Evolutionary conservation across 805 yeast genomes (phyloP).

Genomic region (Wickerhamiella occidentalis): DNA sequence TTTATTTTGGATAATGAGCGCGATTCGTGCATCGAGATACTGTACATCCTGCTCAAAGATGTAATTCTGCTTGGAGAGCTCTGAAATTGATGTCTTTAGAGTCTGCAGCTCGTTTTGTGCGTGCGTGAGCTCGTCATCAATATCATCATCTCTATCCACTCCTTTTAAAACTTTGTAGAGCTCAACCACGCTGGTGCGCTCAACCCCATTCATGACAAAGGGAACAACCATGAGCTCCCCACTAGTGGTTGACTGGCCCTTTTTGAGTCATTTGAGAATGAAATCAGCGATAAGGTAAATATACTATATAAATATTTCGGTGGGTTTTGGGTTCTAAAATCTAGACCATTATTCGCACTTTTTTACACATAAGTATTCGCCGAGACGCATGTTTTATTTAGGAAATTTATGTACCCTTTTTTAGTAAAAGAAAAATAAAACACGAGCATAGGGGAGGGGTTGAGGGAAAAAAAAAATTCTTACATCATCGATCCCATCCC

Average conservation of each 20-base stretch:
- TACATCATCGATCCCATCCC: neutral
- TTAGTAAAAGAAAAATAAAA: too few relatives aligned
- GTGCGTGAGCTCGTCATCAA: constrained; percentile 27
- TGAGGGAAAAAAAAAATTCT: neutral
- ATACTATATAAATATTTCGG: too few relatives aligned
- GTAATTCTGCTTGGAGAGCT: constrained; percentile 29
- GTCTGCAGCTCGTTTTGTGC: constrained; percentile 26
- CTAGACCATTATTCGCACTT: too few relatives aligned
- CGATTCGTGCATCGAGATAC: constrained; percentile 30
- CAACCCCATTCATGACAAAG: constrained; percentile 12
- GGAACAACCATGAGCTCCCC: neutral
- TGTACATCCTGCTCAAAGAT: constrained; percentile 31
- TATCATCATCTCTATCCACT: constrained; percentile 27
- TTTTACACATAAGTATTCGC: neutral
- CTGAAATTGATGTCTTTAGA: constrained; percentile 28
- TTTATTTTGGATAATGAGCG: constrained; percentile 30
- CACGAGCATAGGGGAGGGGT: neutral
- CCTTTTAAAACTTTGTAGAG: constrained; percentile 28
- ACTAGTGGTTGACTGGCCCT: neutral
- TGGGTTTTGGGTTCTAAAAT: too few relatives aligned
- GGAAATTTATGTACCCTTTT: neutral
- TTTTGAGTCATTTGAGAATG: neutral
- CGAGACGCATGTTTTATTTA: neutral
- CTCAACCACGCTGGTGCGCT: constrained; percentile 29
- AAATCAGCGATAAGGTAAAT: too few relatives aligned